Base-by-base conservation (phyloP, 169 alveolate genomes). In the Plasmodium cynomolgi region DNA sequence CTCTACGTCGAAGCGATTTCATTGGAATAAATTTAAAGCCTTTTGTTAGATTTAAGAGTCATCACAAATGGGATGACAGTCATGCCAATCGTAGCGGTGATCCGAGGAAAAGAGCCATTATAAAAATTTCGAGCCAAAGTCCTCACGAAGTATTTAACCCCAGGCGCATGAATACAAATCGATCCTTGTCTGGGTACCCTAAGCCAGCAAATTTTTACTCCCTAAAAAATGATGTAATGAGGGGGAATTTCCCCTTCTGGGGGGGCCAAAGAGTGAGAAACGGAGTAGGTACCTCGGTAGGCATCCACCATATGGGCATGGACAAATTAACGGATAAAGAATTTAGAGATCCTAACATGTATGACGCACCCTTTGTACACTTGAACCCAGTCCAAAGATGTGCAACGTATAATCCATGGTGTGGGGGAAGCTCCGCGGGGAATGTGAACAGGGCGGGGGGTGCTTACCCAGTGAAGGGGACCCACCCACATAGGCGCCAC, bases 21-120 rank as follows among this genome's bases (percentile, higher is more conserved):
- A 41, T 71, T 90, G 83, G 91, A 44, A 81, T 90, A 7, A 90
- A 90, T 90, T 81, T 90, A 37, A 90, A 81, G 75, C 94, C 94
- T 23, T 81, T 90, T 81, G 47, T 90, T 58, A 39, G 94, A 81
- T 71, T 33, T 77, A 86, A 86, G 23, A 86, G 88, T 77, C 20
- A 75, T 33, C 47, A 31, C 2, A 77, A 50, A 9, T 77, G 62
- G 15, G 72, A 75, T 7, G 81, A 56, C 77, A 23, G 15, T 26
- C n/a, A 3, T 75, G 41, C 17, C 41, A 83, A 83, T 58, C 4
- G 41, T 0, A 44, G 71, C 23, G 44, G 15, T 8, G 26, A 44
- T 29, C 31, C 37, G 11, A 47, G 71, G 31, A 86, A 86, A 39
- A 86, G 81, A 47, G 93, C 93, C n/a, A 77, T 44, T 79, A 86